Evolutionary conservation across 1,139 yeast species (phyloP), one percentile per base, ranked within the genome.

Genomic region (Protomyces macrosporus): DNA sequence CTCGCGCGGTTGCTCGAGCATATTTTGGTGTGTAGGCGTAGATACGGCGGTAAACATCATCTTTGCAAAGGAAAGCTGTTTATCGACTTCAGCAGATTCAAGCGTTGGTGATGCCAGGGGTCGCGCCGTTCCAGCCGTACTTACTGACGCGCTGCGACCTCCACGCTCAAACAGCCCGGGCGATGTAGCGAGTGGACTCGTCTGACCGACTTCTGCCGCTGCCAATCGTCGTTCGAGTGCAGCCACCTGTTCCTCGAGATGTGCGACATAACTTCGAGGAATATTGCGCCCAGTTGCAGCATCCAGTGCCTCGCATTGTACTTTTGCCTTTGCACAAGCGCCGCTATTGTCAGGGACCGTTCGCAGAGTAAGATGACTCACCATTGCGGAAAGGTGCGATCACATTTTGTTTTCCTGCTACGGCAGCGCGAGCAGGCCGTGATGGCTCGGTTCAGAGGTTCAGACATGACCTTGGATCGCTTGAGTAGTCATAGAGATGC

Each of bases 211-310:
- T 56, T 64, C 64, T n/a, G 64, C 42, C 39, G 75, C 75, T 60
- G 75, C 73, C 54, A 89, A 72, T 65, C 78, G 76, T 2, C 71
- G 70, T 71, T 88, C 90, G 67, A 90, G 76, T 16, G 76, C 75
- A 12, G 80, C 79, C 1, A 90, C 78, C 51, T 84, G 77, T 64
- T 84, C 85, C 72, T 90, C 97, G 65, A 90, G 75, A 70, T 86
- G 87, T 14, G 84, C 81, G 5, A 89, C 83, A 71, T 90, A 90
- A 65, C 70, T 85, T 55, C 97, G 76, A 0, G 97, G 96, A 0
- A 90, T 83, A 68, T 87, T 90, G 65, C 96, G 77, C 0, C 96
- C 96, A 0, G 96, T 88, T 3, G 90, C 90, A 0, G 96, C 90
- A 72, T 90, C 97, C 10, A 88, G 75, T 0, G 95, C 90, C 30